Evolutionary conservation across 805 yeast species (phyloP).

Genomic region (Saccharomyces mikatae): DNA sequence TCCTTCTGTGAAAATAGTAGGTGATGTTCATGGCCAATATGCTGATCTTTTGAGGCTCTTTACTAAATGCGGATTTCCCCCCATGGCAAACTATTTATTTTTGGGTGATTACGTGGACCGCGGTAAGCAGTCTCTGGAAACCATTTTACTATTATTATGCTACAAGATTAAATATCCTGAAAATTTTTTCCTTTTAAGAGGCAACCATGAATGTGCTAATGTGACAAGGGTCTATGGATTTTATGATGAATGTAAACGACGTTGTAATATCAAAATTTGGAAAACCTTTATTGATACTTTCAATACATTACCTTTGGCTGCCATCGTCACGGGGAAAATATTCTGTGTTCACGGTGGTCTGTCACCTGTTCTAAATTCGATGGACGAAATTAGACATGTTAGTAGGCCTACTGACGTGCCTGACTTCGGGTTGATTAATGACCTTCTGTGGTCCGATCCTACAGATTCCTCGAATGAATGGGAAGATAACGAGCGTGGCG

Average conservation of each 20-base stretch:
- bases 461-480: conserved; percentile 49
- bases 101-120: conserved; percentile 96
- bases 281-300: conserved; percentile 86
- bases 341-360: conserved; percentile 83
- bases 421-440: conserved; percentile 67
- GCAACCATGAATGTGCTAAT: conserved; percentile 97
- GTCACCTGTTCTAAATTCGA: conserved; percentile 56
- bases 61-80: conserved; percentile 95
- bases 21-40: conserved; percentile 95
- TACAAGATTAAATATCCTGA: conserved; percentile 95
- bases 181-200: conserved; percentile 83
- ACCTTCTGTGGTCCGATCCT: conserved; percentile 77
- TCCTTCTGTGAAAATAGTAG: conserved; percentile 72
- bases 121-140: conserved; percentile 91
- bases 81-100: conserved; percentile 81
- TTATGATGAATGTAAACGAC: conserved; percentile 92
- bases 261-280: conserved; percentile 90
- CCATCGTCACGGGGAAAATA: conserved; percentile 86
- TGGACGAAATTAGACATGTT: conserved; percentile 60
- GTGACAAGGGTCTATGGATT: conserved; percentile 95
- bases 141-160: conserved; percentile 75
- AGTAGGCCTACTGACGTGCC: conserved; percentile 79
- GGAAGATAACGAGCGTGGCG: conserved; percentile 78
- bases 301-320: conserved; percentile 90
- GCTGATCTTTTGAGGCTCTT: conserved; percentile 83